Evolutionary conservation across 352 stramenopile genomes (phyloP).

Genomic region (Pythium aphanidermatum): DNA sequence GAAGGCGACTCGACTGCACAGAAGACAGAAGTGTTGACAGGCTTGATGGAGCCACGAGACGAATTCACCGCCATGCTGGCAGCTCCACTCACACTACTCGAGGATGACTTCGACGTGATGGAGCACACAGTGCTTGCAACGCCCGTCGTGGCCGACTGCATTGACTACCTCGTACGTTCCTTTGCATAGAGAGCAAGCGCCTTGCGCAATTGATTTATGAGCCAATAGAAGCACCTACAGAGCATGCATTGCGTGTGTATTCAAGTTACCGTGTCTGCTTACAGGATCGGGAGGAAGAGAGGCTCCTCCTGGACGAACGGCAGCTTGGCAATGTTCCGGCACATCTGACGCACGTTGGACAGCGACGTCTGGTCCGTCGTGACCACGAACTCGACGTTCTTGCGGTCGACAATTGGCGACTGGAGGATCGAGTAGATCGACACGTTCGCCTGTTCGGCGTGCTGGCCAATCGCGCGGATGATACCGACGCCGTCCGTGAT

Average conservation of each 20-base stretch:
- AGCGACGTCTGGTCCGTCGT: constrained; percentile 92
- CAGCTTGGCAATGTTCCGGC: constrained; percentile 83
- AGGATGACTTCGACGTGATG: no score
- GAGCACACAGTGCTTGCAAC: constrained; percentile 12
- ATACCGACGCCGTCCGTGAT: constrained; percentile 93
- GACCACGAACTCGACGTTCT: constrained; percentile 95
- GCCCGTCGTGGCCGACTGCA: constrained; percentile 16
- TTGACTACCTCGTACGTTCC: constrained; percentile 26
- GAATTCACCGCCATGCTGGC: not conserved
- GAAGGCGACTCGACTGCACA: no score
- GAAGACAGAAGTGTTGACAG: no score
- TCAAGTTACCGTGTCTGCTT: constrained; percentile 1
- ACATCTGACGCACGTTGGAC: constrained; percentile 86
- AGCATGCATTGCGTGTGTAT: not conserved
- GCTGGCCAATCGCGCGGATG: constrained; percentile 91
- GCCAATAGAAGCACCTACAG: not conserved
- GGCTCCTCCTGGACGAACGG: constrained; percentile 82
- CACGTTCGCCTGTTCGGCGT: constrained; percentile 92
- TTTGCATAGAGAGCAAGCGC: constrained; percentile 10
- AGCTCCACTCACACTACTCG: constrained; percentile 1
- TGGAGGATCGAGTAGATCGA: constrained; percentile 97
- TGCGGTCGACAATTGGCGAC: constrained; percentile 89
- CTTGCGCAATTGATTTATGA: not conserved
- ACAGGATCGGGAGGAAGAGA: constrained; percentile 72
- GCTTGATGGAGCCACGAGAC: no score